A percentile compares a stretch with the other conserved stretches of the same genome.
Conservation (phyloP, 257 asterid species). For the Echium plantagineum region DNA sequence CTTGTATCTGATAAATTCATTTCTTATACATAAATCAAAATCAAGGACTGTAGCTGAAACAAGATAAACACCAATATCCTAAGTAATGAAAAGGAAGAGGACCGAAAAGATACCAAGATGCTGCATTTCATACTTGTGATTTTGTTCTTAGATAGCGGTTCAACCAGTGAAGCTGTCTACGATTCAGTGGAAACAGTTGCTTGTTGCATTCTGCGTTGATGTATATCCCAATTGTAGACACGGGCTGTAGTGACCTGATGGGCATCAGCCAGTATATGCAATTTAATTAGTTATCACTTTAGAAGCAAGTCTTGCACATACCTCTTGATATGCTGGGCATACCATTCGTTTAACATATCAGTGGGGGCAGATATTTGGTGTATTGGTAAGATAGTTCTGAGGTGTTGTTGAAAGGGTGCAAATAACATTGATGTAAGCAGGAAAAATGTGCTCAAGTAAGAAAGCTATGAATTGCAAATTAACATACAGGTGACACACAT, state of each 20-base stretch:
- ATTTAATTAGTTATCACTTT: neutral
- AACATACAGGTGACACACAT: neutral
- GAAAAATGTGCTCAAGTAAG: neutral
- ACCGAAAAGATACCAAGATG: neutral
- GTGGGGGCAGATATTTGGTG: neutral
- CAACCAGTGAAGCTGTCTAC: slow-evolving; percentile 9
- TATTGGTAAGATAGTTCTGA: too few species aligned
- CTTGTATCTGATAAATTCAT: neutral
- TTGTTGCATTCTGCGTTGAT: slow-evolving; percentile 67
- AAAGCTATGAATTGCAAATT: neutral
- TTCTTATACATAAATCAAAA: neutral
- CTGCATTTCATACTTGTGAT: slow-evolving; percentile 9
- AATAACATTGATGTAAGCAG: too few species aligned
- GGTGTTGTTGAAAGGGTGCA: too few species aligned
- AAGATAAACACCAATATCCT: neutral
- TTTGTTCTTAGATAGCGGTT: neutral
- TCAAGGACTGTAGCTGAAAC: neutral
- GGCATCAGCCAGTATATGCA: neutral
- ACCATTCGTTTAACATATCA: too few species aligned
- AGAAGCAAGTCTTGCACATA: too few species aligned
- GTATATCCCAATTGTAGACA: slow-evolving; percentile 89
- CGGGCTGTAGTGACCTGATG: slow-evolving; percentile 84
- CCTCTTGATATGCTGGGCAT: too few species aligned
- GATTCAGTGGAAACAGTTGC: slow-evolving; percentile 31
- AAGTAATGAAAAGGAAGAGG: neutral